These are phyloP conservation scores for Marchantia polymorpha DNA, from an alignment of 225 moss, liverwort and hornwort genomes.

Conservation along the genomic window DNA sequence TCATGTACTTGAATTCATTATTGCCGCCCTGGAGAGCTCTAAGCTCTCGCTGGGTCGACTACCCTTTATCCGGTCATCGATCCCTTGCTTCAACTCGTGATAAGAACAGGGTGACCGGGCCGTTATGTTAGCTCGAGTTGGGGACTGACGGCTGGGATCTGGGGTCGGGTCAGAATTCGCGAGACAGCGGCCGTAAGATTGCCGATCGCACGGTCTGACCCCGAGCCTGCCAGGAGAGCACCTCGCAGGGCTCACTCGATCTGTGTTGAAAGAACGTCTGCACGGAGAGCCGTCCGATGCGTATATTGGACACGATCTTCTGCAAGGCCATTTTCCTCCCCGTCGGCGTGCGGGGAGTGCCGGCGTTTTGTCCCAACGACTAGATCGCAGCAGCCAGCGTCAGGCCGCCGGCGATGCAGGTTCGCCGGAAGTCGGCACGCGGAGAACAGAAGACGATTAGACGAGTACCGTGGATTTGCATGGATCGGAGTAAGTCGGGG, in stretches of 20 bases:
- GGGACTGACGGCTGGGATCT: slow-evolving; percentile 13
- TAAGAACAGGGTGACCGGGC: slow-evolving; percentile 11
- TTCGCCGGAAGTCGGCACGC: not conserved
- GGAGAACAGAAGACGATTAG: not conserved
- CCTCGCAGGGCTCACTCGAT: not conserved
- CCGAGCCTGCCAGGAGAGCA: not conserved
- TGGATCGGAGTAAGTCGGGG: not conserved
- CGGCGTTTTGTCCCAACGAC: slow-evolving; percentile 1
- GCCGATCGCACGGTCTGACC: slow-evolving; percentile 5
- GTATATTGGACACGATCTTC: not conserved
- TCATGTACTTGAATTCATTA: slow-evolving; percentile 13
- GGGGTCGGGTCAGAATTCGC: not conserved
- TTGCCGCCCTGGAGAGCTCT: not conserved
- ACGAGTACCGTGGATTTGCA: not conserved
- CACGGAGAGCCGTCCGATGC: slow-evolving; percentile 7
- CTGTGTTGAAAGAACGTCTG: not conserved
- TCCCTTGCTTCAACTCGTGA: slow-evolving; percentile 5
- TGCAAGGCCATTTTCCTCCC: not conserved
- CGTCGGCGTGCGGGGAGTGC: not conserved
- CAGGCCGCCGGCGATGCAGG: not conserved
- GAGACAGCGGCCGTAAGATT: not conserved
- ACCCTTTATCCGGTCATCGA: slow-evolving; percentile 1
- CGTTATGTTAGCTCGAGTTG: slow-evolving; percentile 1
- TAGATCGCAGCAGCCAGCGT: not conserved
- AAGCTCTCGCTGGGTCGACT: slow-evolving; percentile 1